Evolutionary conservation across 331 rosid species (phyloP).

Genomic region (Quercus phellos): DNA sequence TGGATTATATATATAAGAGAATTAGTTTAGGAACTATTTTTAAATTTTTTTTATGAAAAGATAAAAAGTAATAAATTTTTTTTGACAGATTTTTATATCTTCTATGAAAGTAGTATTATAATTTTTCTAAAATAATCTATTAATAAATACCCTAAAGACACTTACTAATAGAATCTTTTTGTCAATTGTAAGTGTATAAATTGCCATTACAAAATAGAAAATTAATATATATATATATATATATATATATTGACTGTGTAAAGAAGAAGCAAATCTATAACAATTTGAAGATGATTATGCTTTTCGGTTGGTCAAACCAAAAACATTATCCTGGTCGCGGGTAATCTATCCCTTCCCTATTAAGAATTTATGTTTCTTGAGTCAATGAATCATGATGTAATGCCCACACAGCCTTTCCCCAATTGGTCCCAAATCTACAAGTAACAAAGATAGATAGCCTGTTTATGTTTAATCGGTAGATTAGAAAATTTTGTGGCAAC

Average conservation of each 20-base stretch:
- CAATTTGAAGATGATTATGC: not conserved
- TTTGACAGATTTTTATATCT: too few species aligned
- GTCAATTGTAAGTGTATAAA: too few species aligned
- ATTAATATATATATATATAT: not conserved
- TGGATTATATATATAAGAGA: too few species aligned
- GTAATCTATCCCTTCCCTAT: not conserved
- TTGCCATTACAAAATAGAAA: not conserved
- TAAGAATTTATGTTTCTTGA: not conserved
- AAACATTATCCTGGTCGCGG: conserved; percentile 9
- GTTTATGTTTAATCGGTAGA: not conserved
- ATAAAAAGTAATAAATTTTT: too few species aligned
- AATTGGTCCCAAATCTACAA: conserved; percentile 10
- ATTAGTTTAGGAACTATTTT: too few species aligned
- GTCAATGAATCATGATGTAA: not conserved
- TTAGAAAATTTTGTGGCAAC: conserved; percentile 24
- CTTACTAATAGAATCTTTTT: too few species aligned
- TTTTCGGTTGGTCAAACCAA: not conserved
- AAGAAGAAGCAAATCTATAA: not conserved
- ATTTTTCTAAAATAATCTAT: too few species aligned
- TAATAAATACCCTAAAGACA: too few species aligned
- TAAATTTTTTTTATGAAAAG: too few species aligned
- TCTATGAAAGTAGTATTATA: too few species aligned
- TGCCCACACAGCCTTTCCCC: not conserved
- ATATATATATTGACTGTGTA: not conserved
- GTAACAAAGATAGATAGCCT: conserved; percentile 10